Percentiles rank a stretch among this genome's conserved stretches.
phyloP scores from a whole-genome alignment of 2,329 filamentous ascomycete species.

The Cryphonectria japonica region DNA sequence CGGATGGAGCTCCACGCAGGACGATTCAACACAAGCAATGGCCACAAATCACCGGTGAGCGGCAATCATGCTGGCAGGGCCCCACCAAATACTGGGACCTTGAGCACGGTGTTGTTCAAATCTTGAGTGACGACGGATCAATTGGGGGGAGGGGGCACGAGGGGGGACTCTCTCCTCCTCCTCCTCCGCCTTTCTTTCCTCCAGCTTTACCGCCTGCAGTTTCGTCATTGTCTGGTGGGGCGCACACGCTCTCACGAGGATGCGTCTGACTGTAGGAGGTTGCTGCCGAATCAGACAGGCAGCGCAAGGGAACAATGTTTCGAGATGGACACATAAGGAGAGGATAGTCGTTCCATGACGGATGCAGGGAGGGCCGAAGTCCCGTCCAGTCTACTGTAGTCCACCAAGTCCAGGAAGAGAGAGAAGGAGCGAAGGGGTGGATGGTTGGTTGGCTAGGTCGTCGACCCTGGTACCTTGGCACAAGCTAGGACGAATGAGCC shows the following conservation, averaged over 20 bases:
- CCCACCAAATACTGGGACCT: neutral
- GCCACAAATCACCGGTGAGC: slow-evolving; percentile 3
- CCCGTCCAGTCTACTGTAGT: no score
- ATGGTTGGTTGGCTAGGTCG: neutral
- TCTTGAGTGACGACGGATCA: neutral
- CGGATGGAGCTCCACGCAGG: neutral
- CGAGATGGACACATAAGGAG: neutral
- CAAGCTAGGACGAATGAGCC: neutral
- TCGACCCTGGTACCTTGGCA: neutral
- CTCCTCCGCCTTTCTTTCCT: neutral
- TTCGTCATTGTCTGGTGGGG: neutral
- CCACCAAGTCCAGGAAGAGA: neutral
- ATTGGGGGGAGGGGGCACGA: neutral
- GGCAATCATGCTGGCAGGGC: neutral
- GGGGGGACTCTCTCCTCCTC: neutral
- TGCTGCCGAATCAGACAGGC: neutral
- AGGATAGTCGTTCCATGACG: neutral
- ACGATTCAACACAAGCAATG: neutral
- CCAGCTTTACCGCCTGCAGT: neutral
- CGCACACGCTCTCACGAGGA: neutral
- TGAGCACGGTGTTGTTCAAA: neutral
- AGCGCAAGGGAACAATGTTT: slow-evolving; percentile 5
- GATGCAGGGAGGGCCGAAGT: neutral
- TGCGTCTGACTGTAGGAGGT: neutral
- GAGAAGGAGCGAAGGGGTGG: neutral